These are phyloP conservation scores for Ogataea zsoltii DNA, from an alignment of 805 yeast genomes.

Conservation along the genomic window DNA sequence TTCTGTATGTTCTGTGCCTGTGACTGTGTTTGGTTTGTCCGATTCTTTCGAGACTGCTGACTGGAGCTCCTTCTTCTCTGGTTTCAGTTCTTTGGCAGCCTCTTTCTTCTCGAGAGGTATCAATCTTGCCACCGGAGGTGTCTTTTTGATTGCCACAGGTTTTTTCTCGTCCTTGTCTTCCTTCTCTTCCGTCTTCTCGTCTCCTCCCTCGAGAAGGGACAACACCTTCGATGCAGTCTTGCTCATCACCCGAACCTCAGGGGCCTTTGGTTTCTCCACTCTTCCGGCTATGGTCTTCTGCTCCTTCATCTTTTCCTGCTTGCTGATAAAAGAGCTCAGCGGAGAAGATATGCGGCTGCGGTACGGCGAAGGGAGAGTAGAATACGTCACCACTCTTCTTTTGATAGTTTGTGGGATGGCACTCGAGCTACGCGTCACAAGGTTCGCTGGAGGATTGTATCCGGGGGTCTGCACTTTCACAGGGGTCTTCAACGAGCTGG, in stretches of 20 bases:
- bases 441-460: constrained; percentile 23
- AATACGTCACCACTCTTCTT: constrained; percentile 31
- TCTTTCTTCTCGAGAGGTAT: neutral
- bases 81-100: too few relatives aligned
- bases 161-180: neutral
- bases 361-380: constrained; percentile 31
- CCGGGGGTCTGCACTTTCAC: constrained; percentile 29
- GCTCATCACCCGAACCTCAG: constrained; percentile 18
- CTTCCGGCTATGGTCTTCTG: constrained; percentile 6
- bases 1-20: too few relatives aligned
- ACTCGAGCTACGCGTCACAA: constrained; percentile 14
- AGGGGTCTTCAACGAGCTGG: constrained; percentile 24
- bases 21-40: too few relatives aligned
- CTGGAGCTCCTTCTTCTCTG: too few relatives aligned
- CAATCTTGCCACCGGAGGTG: neutral
- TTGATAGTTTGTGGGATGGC: constrained; percentile 22
- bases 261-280: constrained; percentile 3
- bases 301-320: constrained; percentile 11
- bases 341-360: constrained; percentile 31
- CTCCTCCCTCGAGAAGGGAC: constrained; percentile 19
- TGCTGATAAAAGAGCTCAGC: constrained; percentile 24
- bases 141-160: neutral
- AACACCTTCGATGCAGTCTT: constrained; percentile 28
- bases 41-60: too few relatives aligned
- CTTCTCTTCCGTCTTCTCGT: too few relatives aligned